Conservation (phyloP, 2,329 filamentous ascomycete genomes). For the Elsinoe perseae region DNA sequence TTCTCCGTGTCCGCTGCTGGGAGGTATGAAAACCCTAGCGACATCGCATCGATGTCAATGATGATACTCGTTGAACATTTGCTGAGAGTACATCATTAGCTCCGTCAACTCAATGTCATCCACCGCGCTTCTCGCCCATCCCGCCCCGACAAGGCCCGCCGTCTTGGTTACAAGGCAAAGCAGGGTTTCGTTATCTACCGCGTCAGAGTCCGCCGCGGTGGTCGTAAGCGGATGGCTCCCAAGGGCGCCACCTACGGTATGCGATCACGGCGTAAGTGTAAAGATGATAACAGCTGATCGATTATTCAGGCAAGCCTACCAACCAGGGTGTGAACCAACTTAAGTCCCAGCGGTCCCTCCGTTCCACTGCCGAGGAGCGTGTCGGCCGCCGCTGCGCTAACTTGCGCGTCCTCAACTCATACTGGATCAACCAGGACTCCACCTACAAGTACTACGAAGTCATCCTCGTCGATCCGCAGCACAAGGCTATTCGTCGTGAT, state of each 20-base stretch:
- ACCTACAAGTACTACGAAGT: slow-evolving; percentile 99
- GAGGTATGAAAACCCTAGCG: slow-evolving; percentile 58
- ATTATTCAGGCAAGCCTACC: slow-evolving; percentile 84
- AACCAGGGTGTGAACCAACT: slow-evolving; percentile 99
- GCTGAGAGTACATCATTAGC: slow-evolving; percentile 99
- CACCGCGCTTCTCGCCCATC: slow-evolving; percentile 97
- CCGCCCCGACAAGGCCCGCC: slow-evolving; percentile 99
- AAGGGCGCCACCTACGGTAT: slow-evolving; percentile 99
- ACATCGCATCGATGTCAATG: slow-evolving; percentile 35
- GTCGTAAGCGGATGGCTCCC: slow-evolving; percentile 89
- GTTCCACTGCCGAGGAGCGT: slow-evolving; percentile 98
- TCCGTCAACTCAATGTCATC: slow-evolving; percentile 99
- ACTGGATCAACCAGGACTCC: slow-evolving; percentile 99
- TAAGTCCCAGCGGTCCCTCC: slow-evolving; percentile 99
- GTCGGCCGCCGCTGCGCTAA: slow-evolving; percentile 98
- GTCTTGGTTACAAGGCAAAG: slow-evolving; percentile 99
- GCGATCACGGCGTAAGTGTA: slow-evolving; percentile 31
- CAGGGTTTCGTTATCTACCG: slow-evolving; percentile 99
- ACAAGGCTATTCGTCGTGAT: slow-evolving; percentile 99
- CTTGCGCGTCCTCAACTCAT: slow-evolving; percentile 98
- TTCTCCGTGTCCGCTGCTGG: slow-evolving; percentile 99
- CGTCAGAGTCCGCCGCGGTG: slow-evolving; percentile 94
- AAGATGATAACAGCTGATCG: slow-evolving; percentile 22
- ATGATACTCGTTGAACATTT: slow-evolving; percentile 96
- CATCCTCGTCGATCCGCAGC: slow-evolving; percentile 98